Conservation (phyloP, 2,329 filamentous ascomycete species). For the Pseudocercospora crystallina region DNA sequence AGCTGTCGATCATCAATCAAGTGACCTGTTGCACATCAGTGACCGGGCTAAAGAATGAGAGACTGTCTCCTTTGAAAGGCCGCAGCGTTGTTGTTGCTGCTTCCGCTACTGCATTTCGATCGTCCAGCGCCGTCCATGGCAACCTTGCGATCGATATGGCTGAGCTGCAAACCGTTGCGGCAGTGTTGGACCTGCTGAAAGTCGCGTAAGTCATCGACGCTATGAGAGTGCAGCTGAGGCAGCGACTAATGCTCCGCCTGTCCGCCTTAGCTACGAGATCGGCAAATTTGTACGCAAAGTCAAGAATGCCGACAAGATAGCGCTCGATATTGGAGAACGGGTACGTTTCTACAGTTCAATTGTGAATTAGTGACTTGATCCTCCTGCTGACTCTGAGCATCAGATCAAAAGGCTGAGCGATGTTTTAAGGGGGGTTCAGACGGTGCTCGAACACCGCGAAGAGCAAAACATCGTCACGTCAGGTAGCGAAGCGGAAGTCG, state of each 20-base stretch:
- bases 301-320: constrained; percentile 25
- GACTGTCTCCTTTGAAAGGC: no score
- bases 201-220: constrained; percentile 8
- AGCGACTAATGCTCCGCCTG: no score
- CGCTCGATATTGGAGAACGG: constrained; percentile 16
- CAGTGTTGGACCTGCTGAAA: constrained; percentile 20
- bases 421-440: constrained; percentile 19
- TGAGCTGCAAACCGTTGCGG: constrained; percentile 22
- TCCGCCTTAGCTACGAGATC: constrained; percentile 1
- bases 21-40: no score
- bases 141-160: constrained; percentile 9
- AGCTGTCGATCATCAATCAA: no score
- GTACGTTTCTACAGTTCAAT: no score
- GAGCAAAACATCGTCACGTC: neutral
- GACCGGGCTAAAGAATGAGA: no score
- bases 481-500: constrained; percentile 9
- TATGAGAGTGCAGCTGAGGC: no score
- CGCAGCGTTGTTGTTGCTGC: no score
- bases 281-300: constrained; percentile 23
- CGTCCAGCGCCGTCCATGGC: neutral
- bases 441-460: constrained; percentile 15
- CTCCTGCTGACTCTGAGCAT: no score
- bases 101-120: no score
- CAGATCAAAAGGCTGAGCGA: constrained; percentile 13
- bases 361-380: no score